Conservation (phyloP, 2,329 filamentous ascomycete species). For the Chrysosporium queenslandicum region DNA sequence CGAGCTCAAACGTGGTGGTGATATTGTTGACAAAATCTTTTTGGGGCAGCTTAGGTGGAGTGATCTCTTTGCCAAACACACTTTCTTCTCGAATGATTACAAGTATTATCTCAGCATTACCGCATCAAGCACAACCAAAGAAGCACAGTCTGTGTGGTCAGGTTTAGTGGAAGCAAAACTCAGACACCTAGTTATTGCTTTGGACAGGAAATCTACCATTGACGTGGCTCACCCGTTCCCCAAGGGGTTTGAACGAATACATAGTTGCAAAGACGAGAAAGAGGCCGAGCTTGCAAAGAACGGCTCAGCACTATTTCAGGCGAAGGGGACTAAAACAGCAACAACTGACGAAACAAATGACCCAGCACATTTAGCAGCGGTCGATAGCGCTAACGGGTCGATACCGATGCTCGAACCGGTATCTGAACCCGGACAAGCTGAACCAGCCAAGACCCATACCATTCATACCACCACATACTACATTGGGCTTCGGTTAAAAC, state of each 20-base stretch:
- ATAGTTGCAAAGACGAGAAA: slow-evolving; percentile 55
- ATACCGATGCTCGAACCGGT: slow-evolving; percentile 30
- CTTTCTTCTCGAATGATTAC: slow-evolving; percentile 85
- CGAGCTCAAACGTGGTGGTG: slow-evolving; percentile 67
- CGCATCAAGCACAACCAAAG: slow-evolving; percentile 69
- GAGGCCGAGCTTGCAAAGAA: slow-evolving; percentile 54
- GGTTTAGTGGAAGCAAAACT: slow-evolving; percentile 92
- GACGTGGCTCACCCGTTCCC: slow-evolving; percentile 82
- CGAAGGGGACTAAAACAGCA: slow-evolving; percentile 43
- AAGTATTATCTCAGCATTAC: slow-evolving; percentile 93
- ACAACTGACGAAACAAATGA: slow-evolving; percentile 45
- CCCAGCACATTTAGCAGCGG: slow-evolving; percentile 41
- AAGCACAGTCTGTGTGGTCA: slow-evolving; percentile 77
- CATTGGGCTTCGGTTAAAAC: slow-evolving; percentile 71
- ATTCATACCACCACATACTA: slow-evolving; percentile 91
- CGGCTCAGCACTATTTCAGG: slow-evolving; percentile 52
- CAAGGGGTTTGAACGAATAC: slow-evolving; percentile 78
- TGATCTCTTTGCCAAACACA: slow-evolving; percentile 78
- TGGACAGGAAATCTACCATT: slow-evolving; percentile 73
- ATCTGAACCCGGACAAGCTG: too few species aligned
- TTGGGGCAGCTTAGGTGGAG: slow-evolving; percentile 69
- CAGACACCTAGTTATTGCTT: slow-evolving; percentile 67
- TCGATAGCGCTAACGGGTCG: slow-evolving; percentile 35
- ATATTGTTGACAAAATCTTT: slow-evolving; percentile 72
- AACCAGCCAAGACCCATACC: slow-evolving; percentile 38